Percentiles rank a stretch among this genome's conserved stretches.
phyloP scores from a whole-genome alignment of 176 grass and related monocot species.

The Echinochloa phyllopogon region DNA sequence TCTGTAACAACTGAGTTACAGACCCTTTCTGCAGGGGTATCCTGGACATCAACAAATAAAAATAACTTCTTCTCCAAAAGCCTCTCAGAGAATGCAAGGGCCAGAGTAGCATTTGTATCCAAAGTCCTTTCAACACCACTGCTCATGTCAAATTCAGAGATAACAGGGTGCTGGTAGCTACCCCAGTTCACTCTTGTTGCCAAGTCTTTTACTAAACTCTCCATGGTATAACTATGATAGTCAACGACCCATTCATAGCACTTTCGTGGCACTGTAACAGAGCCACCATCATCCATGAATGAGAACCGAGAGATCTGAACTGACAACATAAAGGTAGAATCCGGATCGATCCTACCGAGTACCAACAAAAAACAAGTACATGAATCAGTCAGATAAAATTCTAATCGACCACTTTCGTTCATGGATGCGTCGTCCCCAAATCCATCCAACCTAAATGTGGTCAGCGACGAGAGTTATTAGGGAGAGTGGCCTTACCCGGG shows the following conservation, averaged over 20 bases:
- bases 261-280: no score
- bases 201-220: not conserved
- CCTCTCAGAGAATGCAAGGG: not conserved
- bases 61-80: not conserved
- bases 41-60: not conserved
- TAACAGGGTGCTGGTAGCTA: not conserved
- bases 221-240: not conserved
- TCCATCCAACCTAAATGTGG: no score
- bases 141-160: not conserved
- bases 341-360: not conserved
- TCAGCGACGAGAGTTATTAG: no score
- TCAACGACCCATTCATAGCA: not conserved
- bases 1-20: no score
- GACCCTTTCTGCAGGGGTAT: not conserved
- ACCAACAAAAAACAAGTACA: no score
- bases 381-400: no score
- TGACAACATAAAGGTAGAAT: not conserved
- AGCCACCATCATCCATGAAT: not conserved
- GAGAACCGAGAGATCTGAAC: not conserved
- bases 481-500: not conserved
- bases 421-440: no score
- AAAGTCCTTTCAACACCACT: not conserved
- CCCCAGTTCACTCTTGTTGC: not conserved
- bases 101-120: not conserved
- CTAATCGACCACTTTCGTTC: no score